A percentile compares a stretch with the other conserved stretches of the same genome.
Evolutionary conservation across 169 alveolate species (phyloP).

Genomic region (Cryptosporidium ryanae): DNA sequence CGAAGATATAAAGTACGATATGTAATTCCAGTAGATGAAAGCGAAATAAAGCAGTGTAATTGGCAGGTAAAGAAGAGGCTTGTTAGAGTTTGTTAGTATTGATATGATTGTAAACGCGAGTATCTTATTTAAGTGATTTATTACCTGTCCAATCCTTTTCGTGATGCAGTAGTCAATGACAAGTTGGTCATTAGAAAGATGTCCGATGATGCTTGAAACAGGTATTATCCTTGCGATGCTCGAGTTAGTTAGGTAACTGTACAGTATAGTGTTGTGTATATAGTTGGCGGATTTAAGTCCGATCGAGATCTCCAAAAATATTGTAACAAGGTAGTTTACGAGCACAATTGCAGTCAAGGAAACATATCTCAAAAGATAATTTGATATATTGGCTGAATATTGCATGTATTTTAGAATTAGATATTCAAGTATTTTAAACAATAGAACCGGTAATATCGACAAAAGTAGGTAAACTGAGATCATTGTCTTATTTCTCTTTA

Average conservation of each 20-base stretch:
- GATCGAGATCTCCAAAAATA: conserved; percentile 27
- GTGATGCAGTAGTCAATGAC: conserved; percentile 67
- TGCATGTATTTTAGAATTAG: conserved; percentile 3
- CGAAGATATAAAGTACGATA: conserved; percentile 32
- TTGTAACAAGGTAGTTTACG: conserved; percentile 10
- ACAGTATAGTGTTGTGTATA: conserved; percentile 52
- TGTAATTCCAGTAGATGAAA: conserved; percentile 44
- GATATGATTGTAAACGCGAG: conserved; percentile 6
- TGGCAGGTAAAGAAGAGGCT: conserved; percentile 25
- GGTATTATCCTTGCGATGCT: conserved; percentile 24
- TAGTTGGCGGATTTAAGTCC: conserved; percentile 58
- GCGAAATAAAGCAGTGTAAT: conserved; percentile 8
- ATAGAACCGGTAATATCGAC: conserved; percentile 18
- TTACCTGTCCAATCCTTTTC: conserved; percentile 60
- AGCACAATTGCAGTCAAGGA: conserved; percentile 1
- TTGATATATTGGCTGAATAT: neutral
- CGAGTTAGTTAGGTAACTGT: conserved; percentile 32
- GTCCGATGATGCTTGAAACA: conserved; percentile 24
- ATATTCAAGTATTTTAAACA: conserved; percentile 33
- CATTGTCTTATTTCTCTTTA: conserved; percentile 30
- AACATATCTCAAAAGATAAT: conserved; percentile 9
- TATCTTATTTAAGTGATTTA: conserved; percentile 20
- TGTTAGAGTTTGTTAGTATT: conserved; percentile 12
- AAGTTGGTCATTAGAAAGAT: conserved; percentile 53
- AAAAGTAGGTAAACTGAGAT: conserved; percentile 21